Conservation (phyloP, 1,284 basidiomycete species). For the Albatrellus sp. region DNA sequence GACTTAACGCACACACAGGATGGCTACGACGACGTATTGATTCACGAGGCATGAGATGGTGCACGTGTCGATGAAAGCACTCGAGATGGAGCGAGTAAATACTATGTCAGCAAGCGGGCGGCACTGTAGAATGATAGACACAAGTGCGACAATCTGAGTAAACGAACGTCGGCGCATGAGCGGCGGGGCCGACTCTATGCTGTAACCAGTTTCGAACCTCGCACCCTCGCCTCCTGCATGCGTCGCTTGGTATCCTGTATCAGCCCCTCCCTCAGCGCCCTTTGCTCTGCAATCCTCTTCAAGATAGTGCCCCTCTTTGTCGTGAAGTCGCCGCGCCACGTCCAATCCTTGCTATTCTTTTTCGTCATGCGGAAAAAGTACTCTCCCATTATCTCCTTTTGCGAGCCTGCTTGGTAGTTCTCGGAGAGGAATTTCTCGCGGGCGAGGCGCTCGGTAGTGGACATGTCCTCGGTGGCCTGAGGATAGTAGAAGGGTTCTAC, state of each 20-base stretch:
- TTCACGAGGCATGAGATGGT: too few relatives aligned
- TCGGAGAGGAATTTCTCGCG: slow-evolving; percentile 50
- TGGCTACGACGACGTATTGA: too few relatives aligned
- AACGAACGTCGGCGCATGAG: too few relatives aligned
- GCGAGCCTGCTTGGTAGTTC: slow-evolving; percentile 36
- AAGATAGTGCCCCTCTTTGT: slow-evolving; percentile 31
- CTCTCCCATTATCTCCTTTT: slow-evolving; percentile 25
- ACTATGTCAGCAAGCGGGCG: too few relatives aligned
- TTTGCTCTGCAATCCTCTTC: slow-evolving; percentile 36
- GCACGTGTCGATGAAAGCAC: too few relatives aligned
- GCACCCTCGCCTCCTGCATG: slow-evolving; percentile 30
- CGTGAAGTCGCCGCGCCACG: slow-evolving; percentile 22
- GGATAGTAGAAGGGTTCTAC: slow-evolving; percentile 89
- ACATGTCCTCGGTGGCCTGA: slow-evolving; percentile 66
- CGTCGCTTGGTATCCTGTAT: slow-evolving; percentile 30
- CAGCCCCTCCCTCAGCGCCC: slow-evolving; percentile 41
- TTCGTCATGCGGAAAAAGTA: slow-evolving; percentile 35
- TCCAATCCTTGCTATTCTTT: slow-evolving; percentile 33
- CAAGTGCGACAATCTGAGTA: too few relatives aligned
- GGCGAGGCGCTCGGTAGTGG: slow-evolving; percentile 33
- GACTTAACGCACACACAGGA: too few relatives aligned
- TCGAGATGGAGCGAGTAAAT: too few relatives aligned
- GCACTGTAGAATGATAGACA: too few relatives aligned
- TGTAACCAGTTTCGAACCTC: too few relatives aligned
- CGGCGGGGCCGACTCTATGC: too few relatives aligned